These are phyloP conservation scores for Fagus crenata DNA, from an alignment of 306 rosid genomes.

Conservation along the genomic window DNA sequence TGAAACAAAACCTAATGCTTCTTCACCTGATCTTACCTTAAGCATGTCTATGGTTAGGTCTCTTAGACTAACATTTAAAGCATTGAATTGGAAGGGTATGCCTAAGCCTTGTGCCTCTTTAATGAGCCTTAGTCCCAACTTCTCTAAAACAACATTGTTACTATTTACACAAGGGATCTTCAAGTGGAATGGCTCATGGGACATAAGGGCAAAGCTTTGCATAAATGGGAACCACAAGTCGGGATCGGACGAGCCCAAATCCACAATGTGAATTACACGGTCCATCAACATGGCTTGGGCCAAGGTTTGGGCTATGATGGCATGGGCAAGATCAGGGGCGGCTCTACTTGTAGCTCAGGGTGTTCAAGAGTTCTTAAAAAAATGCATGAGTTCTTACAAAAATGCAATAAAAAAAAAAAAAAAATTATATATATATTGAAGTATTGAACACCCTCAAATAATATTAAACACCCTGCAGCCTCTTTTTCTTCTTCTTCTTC, in stretches of 20 bases:
- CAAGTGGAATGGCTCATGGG: conserved; percentile 12
- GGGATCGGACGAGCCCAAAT: conserved; percentile 18
- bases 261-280: conserved; percentile 15
- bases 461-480: no score
- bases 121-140: conserved; percentile 17
- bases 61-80: conserved; percentile 10
- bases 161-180: conserved; percentile 21
- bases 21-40: neutral
- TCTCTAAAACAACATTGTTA: neutral
- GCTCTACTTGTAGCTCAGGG: no score
- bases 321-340: conserved; percentile 10
- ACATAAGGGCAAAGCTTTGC: neutral
- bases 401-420: no score
- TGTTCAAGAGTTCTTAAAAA: no score
- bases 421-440: no score
- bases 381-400: no score
- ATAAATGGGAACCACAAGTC: conserved; percentile 17
- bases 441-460: no score
- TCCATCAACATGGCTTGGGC: conserved; percentile 4
- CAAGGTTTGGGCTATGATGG: conserved; percentile 18
- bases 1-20: conserved; percentile 13
- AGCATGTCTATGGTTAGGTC: conserved; percentile 22
- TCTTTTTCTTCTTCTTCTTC: no score
- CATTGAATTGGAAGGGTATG: conserved; percentile 16
- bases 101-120: conserved; percentile 8